Base-by-base conservation (phyloP, 306 rosid genomes). In the Cyclanthera cordifolia region DNA sequence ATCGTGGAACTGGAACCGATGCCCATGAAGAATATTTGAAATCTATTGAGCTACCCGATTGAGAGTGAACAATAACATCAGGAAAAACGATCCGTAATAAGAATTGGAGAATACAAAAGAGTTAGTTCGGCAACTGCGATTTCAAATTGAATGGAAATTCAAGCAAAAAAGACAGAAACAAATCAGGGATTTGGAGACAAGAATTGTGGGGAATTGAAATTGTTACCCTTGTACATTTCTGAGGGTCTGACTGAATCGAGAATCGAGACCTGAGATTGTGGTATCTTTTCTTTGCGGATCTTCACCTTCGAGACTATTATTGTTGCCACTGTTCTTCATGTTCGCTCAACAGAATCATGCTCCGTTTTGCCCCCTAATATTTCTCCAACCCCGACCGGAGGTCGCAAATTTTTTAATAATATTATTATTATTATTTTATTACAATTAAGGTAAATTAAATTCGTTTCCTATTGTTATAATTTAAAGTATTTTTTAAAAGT, bases 201-300 rank as follows among this genome's bases (percentile, higher is more conserved):
- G 49, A 48, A 71, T 11, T 49, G 16, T 13, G n/a, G 58, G 56
- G 55, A 30, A 76, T 41, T 27, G 50, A 12, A 34, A 76, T 25
- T 54, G 17, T 50, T 78, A 89, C 96, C 97, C 95, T 85, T 89
- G 97, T 56, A 92, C 97, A 83, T 83, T 89, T 70, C 90, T 73
- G 79, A 92, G 95, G 73, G 96, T 92, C 82, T 92, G 97, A 63
- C 79, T 89, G 84, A 92, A 89, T 77, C 97, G 85, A 25, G 96
- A 85, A 72, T 89, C 97, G 2, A 73, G 74, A 74, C 74, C 74
- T 65, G 85, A 79, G 37, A 77, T 16, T 50, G 90, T 2, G 54
- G 72, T 67, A 53, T 84, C 91, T 80, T 87, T 82, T 50, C 23
- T 71, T 20, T 61, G 81, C 56, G 49, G 86, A 75, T 83, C 79